These are phyloP conservation scores for Cystobasidiopsis lactophilus DNA, from an alignment of 768 basidiomycete species.

Conservation along the genomic window DNA sequence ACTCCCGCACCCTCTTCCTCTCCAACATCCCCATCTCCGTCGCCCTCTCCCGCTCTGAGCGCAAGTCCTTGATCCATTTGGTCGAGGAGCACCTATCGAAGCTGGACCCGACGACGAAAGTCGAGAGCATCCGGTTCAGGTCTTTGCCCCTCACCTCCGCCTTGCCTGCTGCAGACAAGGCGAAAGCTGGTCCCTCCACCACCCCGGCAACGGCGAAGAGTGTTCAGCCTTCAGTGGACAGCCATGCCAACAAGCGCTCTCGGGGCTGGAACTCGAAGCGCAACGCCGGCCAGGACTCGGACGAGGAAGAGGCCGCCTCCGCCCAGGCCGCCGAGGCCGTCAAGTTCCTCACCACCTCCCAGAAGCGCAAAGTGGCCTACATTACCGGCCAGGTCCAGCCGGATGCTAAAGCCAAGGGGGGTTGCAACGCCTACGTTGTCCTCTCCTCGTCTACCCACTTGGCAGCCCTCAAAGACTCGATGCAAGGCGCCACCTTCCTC, in stretches of 20 bases:
- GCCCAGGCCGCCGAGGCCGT: conserved; percentile 8
- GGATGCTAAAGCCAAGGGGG: conserved; percentile 42
- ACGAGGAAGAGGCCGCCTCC: conserved; percentile 25
- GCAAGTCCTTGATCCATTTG: conserved; percentile 48
- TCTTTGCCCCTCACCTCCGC: conserved; percentile 76
- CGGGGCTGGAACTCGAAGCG: conserved; percentile 25
- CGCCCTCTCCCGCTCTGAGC: conserved; percentile 54
- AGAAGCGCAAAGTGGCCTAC: conserved; percentile 85
- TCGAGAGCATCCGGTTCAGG: conserved; percentile 82
- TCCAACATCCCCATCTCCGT: conserved; percentile 66
- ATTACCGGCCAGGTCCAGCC: conserved; percentile 57
- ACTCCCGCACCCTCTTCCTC: conserved; percentile 71
- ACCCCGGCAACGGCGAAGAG: conserved; percentile 11
- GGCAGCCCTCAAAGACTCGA: conserved; percentile 28
- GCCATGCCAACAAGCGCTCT: conserved; percentile 23
- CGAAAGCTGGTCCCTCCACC: conserved; percentile 9
- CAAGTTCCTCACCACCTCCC: conserved; percentile 51
- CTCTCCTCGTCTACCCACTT: conserved; percentile 35
- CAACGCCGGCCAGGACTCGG: conserved; percentile 22
- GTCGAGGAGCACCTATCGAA: conserved; percentile 31
- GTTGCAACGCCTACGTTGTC: conserved; percentile 69
- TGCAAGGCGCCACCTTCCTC: conserved; percentile 43
- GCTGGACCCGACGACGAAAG: conserved; percentile 33
- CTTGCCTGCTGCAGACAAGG: conserved; percentile 37
- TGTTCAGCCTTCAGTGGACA: conserved; percentile 14